Percentiles rank a stretch among this genome's conserved stretches.
Conservation (phyloP, 805 yeast genomes). For the Metschnikowia cerradonensis region DNA sequence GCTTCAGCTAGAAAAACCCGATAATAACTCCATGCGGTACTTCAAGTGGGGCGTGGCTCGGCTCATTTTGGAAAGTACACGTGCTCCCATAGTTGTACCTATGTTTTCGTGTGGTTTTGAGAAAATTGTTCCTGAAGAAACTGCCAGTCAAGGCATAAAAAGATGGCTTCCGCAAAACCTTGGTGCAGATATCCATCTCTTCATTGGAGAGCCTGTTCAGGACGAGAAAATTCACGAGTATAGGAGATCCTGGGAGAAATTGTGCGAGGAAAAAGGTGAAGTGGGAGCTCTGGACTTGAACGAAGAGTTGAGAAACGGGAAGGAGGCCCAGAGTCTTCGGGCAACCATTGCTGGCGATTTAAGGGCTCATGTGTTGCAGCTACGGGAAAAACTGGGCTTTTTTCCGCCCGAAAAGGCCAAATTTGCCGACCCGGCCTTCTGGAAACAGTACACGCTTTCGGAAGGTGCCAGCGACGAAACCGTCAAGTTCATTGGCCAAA, state of each 20-base stretch:
- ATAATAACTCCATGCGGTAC: conserved; percentile 82
- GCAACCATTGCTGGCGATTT: conserved; percentile 65
- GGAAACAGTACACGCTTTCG: conserved; percentile 62
- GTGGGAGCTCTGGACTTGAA: conserved; percentile 57
- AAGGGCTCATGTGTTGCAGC: conserved; percentile 57
- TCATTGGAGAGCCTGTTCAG: conserved; percentile 68
- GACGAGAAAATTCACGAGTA: conserved; percentile 56
- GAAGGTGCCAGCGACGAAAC: conserved; percentile 70
- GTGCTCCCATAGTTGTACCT: conserved; percentile 83
- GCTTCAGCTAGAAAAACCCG: conserved; percentile 76
- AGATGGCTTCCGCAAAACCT: conserved; percentile 58
- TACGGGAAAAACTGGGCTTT: conserved; percentile 34
- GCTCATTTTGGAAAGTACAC: conserved; percentile 73
- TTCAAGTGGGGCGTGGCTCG: conserved; percentile 95
- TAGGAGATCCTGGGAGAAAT: conserved; percentile 64
- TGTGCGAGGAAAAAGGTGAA: conserved; percentile 54
- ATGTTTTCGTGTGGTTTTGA: conserved; percentile 85
- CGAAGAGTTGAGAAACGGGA: conserved; percentile 57
- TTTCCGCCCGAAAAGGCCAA: conserved; percentile 64
- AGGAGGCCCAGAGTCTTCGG: conserved; percentile 62
- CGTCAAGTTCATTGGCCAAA: conserved; percentile 68
- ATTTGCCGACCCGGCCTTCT: conserved; percentile 64
- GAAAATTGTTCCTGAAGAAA: conserved; percentile 75
- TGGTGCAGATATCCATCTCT: conserved; percentile 64
- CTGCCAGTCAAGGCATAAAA: conserved; percentile 51